These are phyloP conservation scores for Aspergillus sp. DNA, from an alignment of 2,329 filamentous ascomycete genomes.

Conservation along the genomic window DNA sequence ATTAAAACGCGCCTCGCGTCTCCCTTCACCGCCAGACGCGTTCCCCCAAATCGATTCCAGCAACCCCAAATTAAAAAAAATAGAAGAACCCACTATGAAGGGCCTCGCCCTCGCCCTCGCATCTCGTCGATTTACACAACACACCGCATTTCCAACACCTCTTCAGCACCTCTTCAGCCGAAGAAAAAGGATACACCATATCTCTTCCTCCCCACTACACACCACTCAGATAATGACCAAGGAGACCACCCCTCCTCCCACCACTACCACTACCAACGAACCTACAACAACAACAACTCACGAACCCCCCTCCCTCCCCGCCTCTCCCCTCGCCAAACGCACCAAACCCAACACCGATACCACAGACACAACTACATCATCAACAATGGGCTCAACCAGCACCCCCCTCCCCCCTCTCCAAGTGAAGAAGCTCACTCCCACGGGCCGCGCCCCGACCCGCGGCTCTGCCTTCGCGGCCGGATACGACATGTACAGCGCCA, in stretches of 20 bases:
- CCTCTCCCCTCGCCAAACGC: conserved; percentile 77
- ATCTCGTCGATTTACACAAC: conserved; percentile 1
- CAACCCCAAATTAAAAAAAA: not conserved
- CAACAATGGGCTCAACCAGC: conserved; percentile 33
- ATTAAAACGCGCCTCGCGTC: conserved; percentile 24
- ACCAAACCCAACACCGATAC: conserved; percentile 62
- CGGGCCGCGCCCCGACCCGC: conserved; percentile 80
- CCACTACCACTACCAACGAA: conserved; percentile 22
- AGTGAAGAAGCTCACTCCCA: conserved; percentile 82
- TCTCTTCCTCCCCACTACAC: not conserved
- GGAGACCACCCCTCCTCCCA: conserved; percentile 43
- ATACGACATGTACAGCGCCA: conserved; percentile 85
- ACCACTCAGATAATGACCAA: conserved; percentile 43
- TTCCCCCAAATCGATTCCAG: conserved; percentile 5
- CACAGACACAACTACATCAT: conserved; percentile 23
- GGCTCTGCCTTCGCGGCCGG: conserved; percentile 88
- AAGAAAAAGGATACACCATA: conserved; percentile 10
- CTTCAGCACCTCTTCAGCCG: conserved; percentile 19
- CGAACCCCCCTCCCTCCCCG: conserved; percentile 61
- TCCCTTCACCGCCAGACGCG: conserved; percentile 25
- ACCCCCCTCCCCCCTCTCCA: conserved; percentile 63
- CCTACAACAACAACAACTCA: conserved; percentile 32
- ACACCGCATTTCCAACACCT: conserved; percentile 4
- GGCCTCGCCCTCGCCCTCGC: conserved; percentile 3
- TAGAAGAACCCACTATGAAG: conserved; percentile 1